Conservation (phyloP, 495 filamentous ascomycete species). For the Polyplosphaeria fusca region DNA sequence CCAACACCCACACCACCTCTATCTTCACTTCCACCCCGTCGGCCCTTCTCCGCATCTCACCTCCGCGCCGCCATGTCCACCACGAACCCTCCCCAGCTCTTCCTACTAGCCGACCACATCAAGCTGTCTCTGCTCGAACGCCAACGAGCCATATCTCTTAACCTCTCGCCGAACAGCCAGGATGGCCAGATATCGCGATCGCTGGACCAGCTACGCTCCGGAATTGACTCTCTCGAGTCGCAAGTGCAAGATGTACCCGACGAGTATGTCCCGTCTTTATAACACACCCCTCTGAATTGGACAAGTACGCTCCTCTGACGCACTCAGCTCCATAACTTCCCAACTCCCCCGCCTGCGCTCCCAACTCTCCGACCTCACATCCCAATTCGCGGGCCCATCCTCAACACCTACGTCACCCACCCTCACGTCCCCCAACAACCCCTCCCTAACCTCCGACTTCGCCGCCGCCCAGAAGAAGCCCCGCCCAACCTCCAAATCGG, state of each 20-base stretch:
- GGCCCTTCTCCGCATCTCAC: constrained; percentile 1
- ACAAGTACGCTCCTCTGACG: constrained; percentile 5
- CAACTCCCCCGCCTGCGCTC: constrained; percentile 43
- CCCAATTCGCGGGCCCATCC: constrained; percentile 47
- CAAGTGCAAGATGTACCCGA: constrained; percentile 66
- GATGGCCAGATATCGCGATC: constrained; percentile 88
- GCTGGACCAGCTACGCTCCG: constrained; percentile 78
- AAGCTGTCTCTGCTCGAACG: constrained; percentile 80
- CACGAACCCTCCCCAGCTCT: constrained; percentile 54
- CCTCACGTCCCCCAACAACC: constrained; percentile 63
- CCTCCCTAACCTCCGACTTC: constrained; percentile 64
- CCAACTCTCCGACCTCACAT: constrained; percentile 57
- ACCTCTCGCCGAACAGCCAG: constrained; percentile 77
- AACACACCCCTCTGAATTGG: background rate
- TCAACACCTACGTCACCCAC: constrained; percentile 45
- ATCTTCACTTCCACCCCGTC: background rate
- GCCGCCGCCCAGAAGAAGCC: constrained; percentile 50
- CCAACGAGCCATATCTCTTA: constrained; percentile 77
- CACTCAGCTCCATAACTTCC: constrained; percentile 22
- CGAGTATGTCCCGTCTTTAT: constrained; percentile 35
- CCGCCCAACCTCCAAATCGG: constrained; percentile 60
- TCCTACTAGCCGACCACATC: constrained; percentile 74
- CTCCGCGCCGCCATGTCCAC: constrained; percentile 51
- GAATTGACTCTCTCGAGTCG: constrained; percentile 70
- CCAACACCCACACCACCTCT: too few relatives aligned